These are phyloP conservation scores for Torrubiellomyces zombiae DNA, from an alignment of 2,329 filamentous ascomycete species.

Conservation along the genomic window DNA sequence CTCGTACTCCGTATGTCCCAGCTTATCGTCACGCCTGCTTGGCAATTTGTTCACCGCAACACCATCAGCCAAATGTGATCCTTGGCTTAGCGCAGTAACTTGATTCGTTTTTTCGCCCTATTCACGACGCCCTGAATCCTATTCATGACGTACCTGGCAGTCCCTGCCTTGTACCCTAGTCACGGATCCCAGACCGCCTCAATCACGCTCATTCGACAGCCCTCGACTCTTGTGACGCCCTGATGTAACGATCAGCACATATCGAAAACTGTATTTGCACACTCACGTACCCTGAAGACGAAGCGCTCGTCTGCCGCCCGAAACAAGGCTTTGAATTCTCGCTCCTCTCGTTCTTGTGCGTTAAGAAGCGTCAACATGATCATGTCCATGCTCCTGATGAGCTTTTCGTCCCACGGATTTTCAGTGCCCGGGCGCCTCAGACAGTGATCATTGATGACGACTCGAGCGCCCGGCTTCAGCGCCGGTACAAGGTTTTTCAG, in stretches of 20 bases:
- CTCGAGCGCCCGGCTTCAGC: slow-evolving; percentile 33
- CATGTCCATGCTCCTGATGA: slow-evolving; percentile 32
- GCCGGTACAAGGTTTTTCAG: slow-evolving; percentile 33
- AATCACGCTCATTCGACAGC: slow-evolving; percentile 29
- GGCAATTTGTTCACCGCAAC: too few relatives aligned
- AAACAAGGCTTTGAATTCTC: slow-evolving; percentile 29
- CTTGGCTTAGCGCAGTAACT: too few relatives aligned
- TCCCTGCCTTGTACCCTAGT: slow-evolving; percentile 1
- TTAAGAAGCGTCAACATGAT: slow-evolving; percentile 35
- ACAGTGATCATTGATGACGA: slow-evolving; percentile 30
- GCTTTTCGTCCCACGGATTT: slow-evolving; percentile 26
- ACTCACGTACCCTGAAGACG: slow-evolving; percentile 20
- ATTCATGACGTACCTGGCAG: background rate
- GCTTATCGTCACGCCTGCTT: too few relatives aligned
- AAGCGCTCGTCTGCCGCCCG: slow-evolving; percentile 23
- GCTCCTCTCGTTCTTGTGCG: slow-evolving; percentile 30
- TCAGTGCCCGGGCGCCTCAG: slow-evolving; percentile 21
- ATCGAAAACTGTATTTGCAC: too few relatives aligned
- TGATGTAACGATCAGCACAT: slow-evolving; percentile 5
- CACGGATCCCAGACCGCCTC: slow-evolving; percentile 29
- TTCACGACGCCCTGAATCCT: slow-evolving; percentile 1
- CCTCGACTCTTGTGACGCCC: slow-evolving; percentile 22
- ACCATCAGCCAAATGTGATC: too few relatives aligned
- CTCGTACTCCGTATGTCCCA: too few relatives aligned
- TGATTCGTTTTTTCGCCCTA: too few relatives aligned